These are phyloP conservation scores for Vitis amurensis DNA, from an alignment of 164 flowering plant genomes.

Conservation along the genomic window DNA sequence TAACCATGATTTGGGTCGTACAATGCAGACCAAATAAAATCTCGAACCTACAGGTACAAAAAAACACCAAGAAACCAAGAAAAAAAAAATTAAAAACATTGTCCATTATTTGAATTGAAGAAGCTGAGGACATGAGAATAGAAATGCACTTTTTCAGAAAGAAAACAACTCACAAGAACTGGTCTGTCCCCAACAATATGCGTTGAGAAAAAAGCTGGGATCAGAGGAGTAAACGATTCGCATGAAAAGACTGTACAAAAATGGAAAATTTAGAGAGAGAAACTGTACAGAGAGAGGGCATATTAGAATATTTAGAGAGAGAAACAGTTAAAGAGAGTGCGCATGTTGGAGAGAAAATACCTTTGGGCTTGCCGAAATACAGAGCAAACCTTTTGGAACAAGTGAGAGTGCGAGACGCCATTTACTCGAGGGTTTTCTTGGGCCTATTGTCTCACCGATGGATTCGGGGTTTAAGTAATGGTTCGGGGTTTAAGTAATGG, in stretches of 20 bases:
- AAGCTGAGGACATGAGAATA: background rate
- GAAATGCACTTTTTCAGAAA: background rate
- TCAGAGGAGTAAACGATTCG: slow-evolving; percentile 1
- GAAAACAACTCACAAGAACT: slow-evolving; percentile 47
- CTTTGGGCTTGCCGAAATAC: slow-evolving; percentile 15
- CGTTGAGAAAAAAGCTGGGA: slow-evolving; percentile 50
- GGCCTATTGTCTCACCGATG: too few relatives aligned
- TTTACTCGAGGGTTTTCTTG: too few relatives aligned
- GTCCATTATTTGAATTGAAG: background rate
- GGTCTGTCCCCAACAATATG: slow-evolving; percentile 60
- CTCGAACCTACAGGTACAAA: slow-evolving; percentile 61
- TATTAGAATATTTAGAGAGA: background rate
- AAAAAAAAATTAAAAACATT: background rate
- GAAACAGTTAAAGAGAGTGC: slow-evolving; percentile 9
- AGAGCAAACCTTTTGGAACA: slow-evolving; percentile 11
- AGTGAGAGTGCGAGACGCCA: slow-evolving; percentile 18
- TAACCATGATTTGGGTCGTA: slow-evolving; percentile 84
- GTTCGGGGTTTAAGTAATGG: too few relatives aligned
- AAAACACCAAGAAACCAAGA: background rate
- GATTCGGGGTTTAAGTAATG: too few relatives aligned
- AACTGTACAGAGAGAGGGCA: background rate
- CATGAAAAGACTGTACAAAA: slow-evolving; percentile 20
- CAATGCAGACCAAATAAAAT: slow-evolving; percentile 77
- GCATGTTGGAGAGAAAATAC: slow-evolving; percentile 13
- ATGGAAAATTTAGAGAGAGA: background rate